These are phyloP conservation scores for Sapria himalayana DNA, from an alignment of 345 rosid genomes.

Conservation along the genomic window DNA sequence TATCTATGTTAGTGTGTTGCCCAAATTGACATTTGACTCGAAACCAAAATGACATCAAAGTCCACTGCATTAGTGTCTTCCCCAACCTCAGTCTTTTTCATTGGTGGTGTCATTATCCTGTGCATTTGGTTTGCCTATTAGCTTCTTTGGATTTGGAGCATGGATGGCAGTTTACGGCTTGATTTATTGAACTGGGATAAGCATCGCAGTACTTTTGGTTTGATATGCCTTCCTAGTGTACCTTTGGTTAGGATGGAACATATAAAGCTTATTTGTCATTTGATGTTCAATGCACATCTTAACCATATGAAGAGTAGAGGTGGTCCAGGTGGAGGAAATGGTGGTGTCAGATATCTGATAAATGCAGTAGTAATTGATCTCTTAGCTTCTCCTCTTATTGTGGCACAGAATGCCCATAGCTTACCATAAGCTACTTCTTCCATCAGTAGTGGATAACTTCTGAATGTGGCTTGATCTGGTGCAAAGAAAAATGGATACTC, in stretches of 20 bases:
- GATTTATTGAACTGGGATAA: no score
- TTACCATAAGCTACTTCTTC: conserved; percentile 66
- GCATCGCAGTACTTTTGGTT: no score
- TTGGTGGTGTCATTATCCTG: no score
- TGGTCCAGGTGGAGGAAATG: conserved; percentile 85
- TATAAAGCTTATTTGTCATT: conserved; percentile 30
- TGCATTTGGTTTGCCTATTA: no score
- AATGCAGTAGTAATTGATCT: conserved; percentile 63
- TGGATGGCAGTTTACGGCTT: no score
- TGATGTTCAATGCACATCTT: conserved; percentile 57
- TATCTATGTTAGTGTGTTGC: no score
- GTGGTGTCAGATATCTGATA: conserved; percentile 58
- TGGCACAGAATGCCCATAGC: conserved; percentile 62
- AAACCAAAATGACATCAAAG: no score
- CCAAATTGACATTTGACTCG: no score
- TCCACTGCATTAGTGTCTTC: no score
- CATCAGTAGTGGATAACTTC: conserved; percentile 79
- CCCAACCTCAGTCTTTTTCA: no score
- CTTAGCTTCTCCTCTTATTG: conserved; percentile 85
- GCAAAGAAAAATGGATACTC: no score
- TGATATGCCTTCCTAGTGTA: conserved; percentile 81
- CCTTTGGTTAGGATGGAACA: conserved; percentile 34
- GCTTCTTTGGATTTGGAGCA: no score
- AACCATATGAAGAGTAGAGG: conserved; percentile 68
- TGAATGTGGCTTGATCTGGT: conserved; percentile 68